Conservation (phyloP, 805 yeast species). For the Metschnikowia baotianmanensis region DNA sequence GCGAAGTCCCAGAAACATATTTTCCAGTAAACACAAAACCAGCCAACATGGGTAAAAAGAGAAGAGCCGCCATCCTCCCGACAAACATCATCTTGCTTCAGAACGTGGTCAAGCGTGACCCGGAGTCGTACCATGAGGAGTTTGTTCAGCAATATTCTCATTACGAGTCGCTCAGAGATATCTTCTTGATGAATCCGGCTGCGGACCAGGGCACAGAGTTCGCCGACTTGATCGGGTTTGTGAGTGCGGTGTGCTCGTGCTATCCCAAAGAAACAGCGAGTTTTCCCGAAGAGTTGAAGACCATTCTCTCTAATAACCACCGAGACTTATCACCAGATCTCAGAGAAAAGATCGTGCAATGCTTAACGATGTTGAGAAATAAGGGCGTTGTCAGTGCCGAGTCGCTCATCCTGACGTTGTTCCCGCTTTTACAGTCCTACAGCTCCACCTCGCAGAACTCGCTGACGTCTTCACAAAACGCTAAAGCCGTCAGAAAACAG, state of each 20-base stretch:
- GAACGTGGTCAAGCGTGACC: constrained; percentile 90
- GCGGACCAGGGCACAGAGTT: constrained; percentile 48
- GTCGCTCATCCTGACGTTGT: constrained; percentile 75
- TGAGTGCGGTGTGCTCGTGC: constrained; percentile 87
- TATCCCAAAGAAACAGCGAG: constrained; percentile 84
- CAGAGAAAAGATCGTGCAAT: constrained; percentile 87
- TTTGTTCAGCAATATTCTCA: constrained; percentile 90
- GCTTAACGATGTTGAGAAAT: constrained; percentile 86
- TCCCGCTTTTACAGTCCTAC: constrained; percentile 78
- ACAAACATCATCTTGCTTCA: constrained; percentile 88
- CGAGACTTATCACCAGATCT: constrained; percentile 78
- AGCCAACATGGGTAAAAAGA: constrained; percentile 89
- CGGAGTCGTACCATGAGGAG: constrained; percentile 91
- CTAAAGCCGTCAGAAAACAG: constrained; percentile 79
- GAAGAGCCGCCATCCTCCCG: constrained; percentile 92
- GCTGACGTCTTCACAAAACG: constrained; percentile 51
- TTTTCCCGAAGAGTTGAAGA: constrained; percentile 79
- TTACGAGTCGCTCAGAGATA: constrained; percentile 86
- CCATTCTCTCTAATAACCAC: constrained; percentile 70
- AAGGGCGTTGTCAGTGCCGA: constrained; percentile 79
- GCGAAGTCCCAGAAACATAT: too few species aligned
- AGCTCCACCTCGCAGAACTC: constrained; percentile 36
- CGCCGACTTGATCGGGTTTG: constrained; percentile 82
- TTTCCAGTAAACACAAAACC: background rate
- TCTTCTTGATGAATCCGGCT: constrained; percentile 69